phyloP scores from a whole-genome alignment of 768 basidiomycete genomes.

The Pleurotus sapidus region DNA sequence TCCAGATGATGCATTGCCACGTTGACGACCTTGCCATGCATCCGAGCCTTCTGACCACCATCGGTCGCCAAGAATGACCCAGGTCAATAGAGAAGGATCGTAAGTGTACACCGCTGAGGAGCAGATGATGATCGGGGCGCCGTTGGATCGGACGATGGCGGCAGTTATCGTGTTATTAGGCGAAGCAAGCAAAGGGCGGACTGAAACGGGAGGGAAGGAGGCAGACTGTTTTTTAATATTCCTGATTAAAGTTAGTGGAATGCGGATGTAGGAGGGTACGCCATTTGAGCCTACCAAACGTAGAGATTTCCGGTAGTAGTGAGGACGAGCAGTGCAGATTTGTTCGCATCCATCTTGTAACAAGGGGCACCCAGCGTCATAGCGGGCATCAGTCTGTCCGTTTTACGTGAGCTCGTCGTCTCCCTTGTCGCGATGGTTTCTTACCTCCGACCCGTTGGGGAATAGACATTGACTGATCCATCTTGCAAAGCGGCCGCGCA shows the following conservation, averaged over 20 bases:
- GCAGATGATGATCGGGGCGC: slow-evolving; percentile 71
- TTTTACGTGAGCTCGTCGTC: slow-evolving; percentile 5
- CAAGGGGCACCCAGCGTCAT: slow-evolving; percentile 70
- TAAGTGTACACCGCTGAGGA: slow-evolving; percentile 83
- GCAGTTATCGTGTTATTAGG: slow-evolving; percentile 63
- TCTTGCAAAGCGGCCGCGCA: slow-evolving; percentile 80
- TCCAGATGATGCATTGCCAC: slow-evolving; percentile 34
- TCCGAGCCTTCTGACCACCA: slow-evolving; percentile 89
- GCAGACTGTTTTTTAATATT: slow-evolving; percentile 68
- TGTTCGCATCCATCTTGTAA: slow-evolving; percentile 64
- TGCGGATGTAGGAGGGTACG: neutral
- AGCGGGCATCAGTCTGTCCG: slow-evolving; percentile 69
- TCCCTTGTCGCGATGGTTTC: slow-evolving; percentile 16
- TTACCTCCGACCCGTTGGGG: slow-evolving; percentile 79
- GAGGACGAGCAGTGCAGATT: slow-evolving; percentile 64
- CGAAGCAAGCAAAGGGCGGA: slow-evolving; percentile 56
- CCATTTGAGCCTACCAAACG: slow-evolving; percentile 56
- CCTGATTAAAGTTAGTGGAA: slow-evolving; percentile 38
- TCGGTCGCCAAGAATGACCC: slow-evolving; percentile 72
- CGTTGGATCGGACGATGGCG: slow-evolving; percentile 73
- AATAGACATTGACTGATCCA: slow-evolving; percentile 81
- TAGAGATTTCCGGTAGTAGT: slow-evolving; percentile 71
- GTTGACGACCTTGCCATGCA: slow-evolving; percentile 74
- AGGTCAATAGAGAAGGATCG: slow-evolving; percentile 61
- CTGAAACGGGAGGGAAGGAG: slow-evolving; percentile 62